phyloP scores from a whole-genome alignment of 495 filamentous ascomycete genomes.

The Lentithecium fluviatile region DNA sequence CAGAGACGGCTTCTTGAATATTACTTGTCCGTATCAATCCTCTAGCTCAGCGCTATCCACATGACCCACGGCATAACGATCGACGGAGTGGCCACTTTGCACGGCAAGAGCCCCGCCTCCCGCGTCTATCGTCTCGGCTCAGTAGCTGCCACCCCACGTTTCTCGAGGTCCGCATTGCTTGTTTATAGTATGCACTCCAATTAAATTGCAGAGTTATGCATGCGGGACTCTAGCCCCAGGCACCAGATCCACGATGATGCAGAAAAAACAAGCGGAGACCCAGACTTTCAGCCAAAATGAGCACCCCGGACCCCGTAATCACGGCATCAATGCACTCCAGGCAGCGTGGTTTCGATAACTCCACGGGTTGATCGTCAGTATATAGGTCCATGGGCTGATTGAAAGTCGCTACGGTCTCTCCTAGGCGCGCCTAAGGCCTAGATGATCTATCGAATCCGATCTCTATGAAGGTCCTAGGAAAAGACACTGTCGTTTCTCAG shows the following conservation, averaged over 20 bases:
- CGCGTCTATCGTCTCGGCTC: not conserved
- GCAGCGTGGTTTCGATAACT: not conserved
- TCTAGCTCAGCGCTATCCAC: not conserved
- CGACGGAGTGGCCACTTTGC: not conserved
- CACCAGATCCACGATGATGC: not conserved
- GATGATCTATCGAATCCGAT: too few species aligned
- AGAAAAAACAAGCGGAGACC: not conserved
- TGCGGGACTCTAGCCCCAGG: constrained; percentile 3
- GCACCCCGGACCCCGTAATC: not conserved
- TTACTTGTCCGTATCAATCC: not conserved
- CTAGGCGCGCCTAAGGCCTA: too few species aligned
- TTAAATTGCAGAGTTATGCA: not conserved
- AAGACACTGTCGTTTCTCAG: too few species aligned
- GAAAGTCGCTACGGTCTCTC: too few species aligned
- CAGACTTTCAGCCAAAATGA: not conserved
- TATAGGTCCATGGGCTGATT: too few species aligned
- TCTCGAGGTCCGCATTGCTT: constrained; percentile 9
- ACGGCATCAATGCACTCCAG: not conserved
- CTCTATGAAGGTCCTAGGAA: too few species aligned
- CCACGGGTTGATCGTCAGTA: too few species aligned
- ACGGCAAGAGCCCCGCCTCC: constrained; percentile 1
- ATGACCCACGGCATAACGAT: not conserved
- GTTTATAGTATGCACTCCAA: constrained; percentile 8
- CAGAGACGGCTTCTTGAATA: not conserved
- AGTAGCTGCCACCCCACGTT: constrained; percentile 15